Evolutionary conservation across 768 basidiomycete genomes (phyloP).

Genomic region (Leccinellum albellum): DNA sequence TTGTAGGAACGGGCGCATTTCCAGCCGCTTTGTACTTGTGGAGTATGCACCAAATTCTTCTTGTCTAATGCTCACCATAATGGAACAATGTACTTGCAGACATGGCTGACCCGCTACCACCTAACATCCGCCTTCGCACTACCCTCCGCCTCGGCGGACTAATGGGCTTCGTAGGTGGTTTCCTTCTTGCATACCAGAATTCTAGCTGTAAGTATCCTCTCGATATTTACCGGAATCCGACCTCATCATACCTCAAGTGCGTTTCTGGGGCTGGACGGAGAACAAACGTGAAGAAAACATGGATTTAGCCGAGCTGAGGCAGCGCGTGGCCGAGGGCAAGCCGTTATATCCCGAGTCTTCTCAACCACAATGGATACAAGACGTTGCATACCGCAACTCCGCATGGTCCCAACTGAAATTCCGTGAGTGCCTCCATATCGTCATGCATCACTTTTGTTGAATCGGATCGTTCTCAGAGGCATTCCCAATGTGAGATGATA

Average conservation of each 20-base stretch:
- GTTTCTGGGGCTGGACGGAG: constrained; percentile 96
- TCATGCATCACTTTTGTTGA: constrained; percentile 7
- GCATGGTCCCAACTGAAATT: constrained; percentile 93
- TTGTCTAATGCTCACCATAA: constrained; percentile 2
- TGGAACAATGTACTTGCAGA: constrained; percentile 31
- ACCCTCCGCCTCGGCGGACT: constrained; percentile 57
- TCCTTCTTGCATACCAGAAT: constrained; percentile 88
- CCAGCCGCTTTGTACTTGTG: constrained; percentile 78
- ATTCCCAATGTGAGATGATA: constrained; percentile 64
- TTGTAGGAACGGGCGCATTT: constrained; percentile 71
- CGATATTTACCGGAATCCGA: constrained; percentile 6
- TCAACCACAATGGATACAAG: constrained; percentile 84
- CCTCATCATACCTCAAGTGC: constrained; percentile 45
- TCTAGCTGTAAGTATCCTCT: constrained; percentile 63
- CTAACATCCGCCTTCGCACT: constrained; percentile 35
- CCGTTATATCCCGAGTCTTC: constrained; percentile 82
- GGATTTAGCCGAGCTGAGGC: constrained; percentile 76
- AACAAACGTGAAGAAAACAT: constrained; percentile 77
- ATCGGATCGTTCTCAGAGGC: constrained; percentile 41
- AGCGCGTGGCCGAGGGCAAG: constrained; percentile 72
- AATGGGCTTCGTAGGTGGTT: constrained; percentile 86
- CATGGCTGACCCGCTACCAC: constrained; percentile 41
- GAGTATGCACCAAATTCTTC: constrained; percentile 50
- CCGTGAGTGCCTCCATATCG: constrained; percentile 44
- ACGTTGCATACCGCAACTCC: constrained; percentile 82